Evolutionary conservation across 495 filamentous ascomycete species (phyloP).

Genomic region (Daldinia decipiens): DNA sequence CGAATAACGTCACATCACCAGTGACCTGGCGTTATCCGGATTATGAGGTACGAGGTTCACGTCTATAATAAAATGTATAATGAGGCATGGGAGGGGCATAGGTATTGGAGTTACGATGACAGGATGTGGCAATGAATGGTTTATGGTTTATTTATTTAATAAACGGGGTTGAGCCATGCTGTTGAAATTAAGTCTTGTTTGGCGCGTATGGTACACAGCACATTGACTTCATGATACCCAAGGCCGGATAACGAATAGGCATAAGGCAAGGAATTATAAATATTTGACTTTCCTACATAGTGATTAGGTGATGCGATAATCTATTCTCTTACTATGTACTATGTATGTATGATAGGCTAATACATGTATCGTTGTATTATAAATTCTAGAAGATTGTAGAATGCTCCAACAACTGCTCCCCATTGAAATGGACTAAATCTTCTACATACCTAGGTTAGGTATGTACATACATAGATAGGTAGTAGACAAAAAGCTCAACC

Average conservation of each 20-base stretch:
- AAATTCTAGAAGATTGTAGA: slow-evolving; percentile 35
- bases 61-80: neutral
- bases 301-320: neutral
- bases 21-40: slow-evolving; percentile 2
- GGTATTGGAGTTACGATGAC: neutral
- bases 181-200: slow-evolving; percentile 10
- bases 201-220: slow-evolving; percentile 16
- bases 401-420: neutral
- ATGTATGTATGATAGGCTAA: no score
- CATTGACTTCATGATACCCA: slow-evolving; percentile 38
- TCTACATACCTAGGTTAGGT: no score
- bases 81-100: neutral
- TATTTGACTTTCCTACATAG: neutral
- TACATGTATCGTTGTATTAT: neutral
- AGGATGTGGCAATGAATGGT: neutral
- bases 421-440: neutral
- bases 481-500: slow-evolving; percentile 13
- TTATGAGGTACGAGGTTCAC: slow-evolving; percentile 20
- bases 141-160: neutral
- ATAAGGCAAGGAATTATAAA: slow-evolving; percentile 5
- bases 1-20: slow-evolving; percentile 14
- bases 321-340: neutral
- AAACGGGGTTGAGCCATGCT: slow-evolving; percentile 4
- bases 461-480: no score
- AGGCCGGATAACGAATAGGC: slow-evolving; percentile 18